Base-by-base conservation (phyloP, 1,284 basidiomycete genomes). In the Stygiomarasmius scandens region DNA sequence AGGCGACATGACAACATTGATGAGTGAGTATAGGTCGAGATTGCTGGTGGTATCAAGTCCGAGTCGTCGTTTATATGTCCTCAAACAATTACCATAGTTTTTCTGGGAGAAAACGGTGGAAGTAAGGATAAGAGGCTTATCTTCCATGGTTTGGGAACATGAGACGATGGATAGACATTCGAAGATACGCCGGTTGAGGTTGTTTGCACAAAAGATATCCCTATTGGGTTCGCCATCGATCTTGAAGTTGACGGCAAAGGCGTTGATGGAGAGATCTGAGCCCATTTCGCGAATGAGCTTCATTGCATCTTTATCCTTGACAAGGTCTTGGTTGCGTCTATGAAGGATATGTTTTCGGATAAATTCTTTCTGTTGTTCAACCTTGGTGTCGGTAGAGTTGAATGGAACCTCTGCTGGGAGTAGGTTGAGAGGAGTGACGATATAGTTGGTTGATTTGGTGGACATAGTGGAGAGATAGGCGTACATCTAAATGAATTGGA, bases 161-260 rank as follows among this genome's bases (percentile, higher is more conserved):
- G 63, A 32, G 12, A 66, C 69, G 14, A 76, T 63, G 10, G 75
- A 75, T 16, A 78, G 66, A 16, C 66, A 60, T 44, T 77, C 67
- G 64, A 73, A 78, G 56, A 81, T 71, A 23, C 73, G 67, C 10
- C 63, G 67, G 58, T 79, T 79, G 23, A 82, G 70, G 55, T 69
- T 67, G 60, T 77, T 81, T 5, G 78, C 77, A 57, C 78, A 75
- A 22, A 65, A 70, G 55, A 81, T 68, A 64, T 80, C 76, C 12
- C 62, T 61, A 64, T 82, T 82, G 48, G 69, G 41, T 25, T 58
- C 51, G n/a, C 71, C 74, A 45, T 73, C 63, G 54, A 74, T 56
- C 25, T 69, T 65, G 68, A 81, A 81, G 66, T 81, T 81, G 66
- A 71, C 73, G 8, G 76, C 71, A 57, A 81, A 81, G 2, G 73